These are phyloP conservation scores for Ophiostoma sp. DNA, from an alignment of 2,329 filamentous ascomycete species.

Conservation along the genomic window DNA sequence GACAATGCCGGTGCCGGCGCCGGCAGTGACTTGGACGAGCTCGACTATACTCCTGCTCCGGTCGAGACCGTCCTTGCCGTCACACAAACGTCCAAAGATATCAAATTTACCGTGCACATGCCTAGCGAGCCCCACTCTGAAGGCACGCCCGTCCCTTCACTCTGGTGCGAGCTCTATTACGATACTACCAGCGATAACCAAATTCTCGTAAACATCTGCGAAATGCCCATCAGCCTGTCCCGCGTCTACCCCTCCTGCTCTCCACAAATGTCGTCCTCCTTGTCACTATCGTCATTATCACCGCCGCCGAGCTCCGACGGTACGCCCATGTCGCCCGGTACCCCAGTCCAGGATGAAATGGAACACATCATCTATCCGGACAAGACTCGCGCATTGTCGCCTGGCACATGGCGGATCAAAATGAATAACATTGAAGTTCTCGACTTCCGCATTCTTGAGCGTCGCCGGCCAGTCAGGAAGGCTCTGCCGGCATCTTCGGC, in stretches of 20 bases:
- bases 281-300: slow-evolving; percentile 27
- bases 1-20: slow-evolving; percentile 33
- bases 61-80: slow-evolving; percentile 54
- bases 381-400: slow-evolving; percentile 44
- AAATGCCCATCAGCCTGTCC: slow-evolving; percentile 48
- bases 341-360: slow-evolving; percentile 27
- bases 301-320: slow-evolving; percentile 33
- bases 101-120: slow-evolving; percentile 55
- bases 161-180: slow-evolving; percentile 59
- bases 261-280: background rate
- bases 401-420: slow-evolving; percentile 54
- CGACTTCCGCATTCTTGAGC: slow-evolving; percentile 55
- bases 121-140: slow-evolving; percentile 43
- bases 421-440: slow-evolving; percentile 47
- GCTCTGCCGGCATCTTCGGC: slow-evolving; percentile 29
- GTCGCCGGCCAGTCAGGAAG: slow-evolving; percentile 34
- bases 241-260: slow-evolving; percentile 37
- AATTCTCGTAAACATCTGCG: slow-evolving; percentile 52
- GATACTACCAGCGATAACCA: slow-evolving; percentile 55
- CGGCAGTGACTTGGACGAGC: background rate
- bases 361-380: slow-evolving; percentile 39
- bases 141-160: slow-evolving; percentile 41
- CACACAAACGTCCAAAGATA: slow-evolving; percentile 55
- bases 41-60: slow-evolving; percentile 31
- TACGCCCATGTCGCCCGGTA: slow-evolving; percentile 15